Evolutionary conservation across 768 basidiomycete genomes (phyloP).

Genomic region (Boletus speciosus): DNA sequence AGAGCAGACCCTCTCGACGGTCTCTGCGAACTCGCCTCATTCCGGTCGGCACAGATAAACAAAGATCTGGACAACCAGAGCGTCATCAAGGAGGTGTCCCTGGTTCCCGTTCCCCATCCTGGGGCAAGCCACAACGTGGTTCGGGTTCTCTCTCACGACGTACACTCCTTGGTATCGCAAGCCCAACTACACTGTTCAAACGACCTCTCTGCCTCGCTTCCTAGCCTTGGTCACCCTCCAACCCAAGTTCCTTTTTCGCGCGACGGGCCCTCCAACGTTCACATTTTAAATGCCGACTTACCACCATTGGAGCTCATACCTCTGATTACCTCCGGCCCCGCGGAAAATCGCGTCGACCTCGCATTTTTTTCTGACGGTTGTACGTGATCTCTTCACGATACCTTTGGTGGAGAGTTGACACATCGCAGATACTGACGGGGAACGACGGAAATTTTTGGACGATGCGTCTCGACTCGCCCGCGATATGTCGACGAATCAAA

Average conservation of each 20-base stretch:
- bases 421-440: constrained; percentile 48
- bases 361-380: constrained; percentile 80
- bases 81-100: constrained; percentile 9
- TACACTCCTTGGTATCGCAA: constrained; percentile 9
- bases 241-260: constrained; percentile 12
- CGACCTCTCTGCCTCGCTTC: constrained; percentile 14
- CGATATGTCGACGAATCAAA: constrained; percentile 70
- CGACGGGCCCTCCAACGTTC: neutral
- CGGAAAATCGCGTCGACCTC: constrained; percentile 65
- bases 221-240: neutral
- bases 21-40: constrained; percentile 17
- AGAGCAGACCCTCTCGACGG: constrained; percentile 15
- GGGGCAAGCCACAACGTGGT: constrained; percentile 8
- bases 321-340: constrained; percentile 57
- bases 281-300: constrained; percentile 8
- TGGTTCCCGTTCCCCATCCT: constrained; percentile 10
- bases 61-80: constrained; percentile 14
- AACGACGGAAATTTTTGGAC: constrained; percentile 59
- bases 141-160: constrained; percentile 21
- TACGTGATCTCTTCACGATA: constrained; percentile 33
- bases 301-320: constrained; percentile 55
- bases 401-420: neutral
- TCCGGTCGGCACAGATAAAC: constrained; percentile 18
- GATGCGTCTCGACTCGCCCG: constrained; percentile 65
- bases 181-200: constrained; percentile 25